A percentile compares a stretch with the other conserved stretches of the same genome.
Evolutionary conservation across 805 yeast genomes (phyloP).

Genomic region (Sungouiella blattae): DNA sequence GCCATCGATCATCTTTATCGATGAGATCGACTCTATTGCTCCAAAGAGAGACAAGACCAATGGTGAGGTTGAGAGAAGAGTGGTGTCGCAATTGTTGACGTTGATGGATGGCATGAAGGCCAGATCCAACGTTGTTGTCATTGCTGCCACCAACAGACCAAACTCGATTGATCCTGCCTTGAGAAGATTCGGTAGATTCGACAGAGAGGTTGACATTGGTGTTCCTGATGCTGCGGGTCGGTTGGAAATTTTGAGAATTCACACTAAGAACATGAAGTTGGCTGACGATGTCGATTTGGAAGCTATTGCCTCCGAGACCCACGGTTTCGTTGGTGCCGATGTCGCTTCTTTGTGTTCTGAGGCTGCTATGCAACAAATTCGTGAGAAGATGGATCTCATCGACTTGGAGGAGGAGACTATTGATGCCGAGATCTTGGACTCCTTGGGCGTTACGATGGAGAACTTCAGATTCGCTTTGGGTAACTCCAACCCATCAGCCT

Average conservation of each 20-base stretch:
- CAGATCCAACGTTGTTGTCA: conserved; percentile 95
- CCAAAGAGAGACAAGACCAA: conserved; percentile 99
- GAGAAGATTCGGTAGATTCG: conserved; percentile 83
- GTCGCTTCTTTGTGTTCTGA: conserved; percentile 98
- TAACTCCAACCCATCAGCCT: conserved; percentile 96
- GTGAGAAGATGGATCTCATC: conserved; percentile 98
- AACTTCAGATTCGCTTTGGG: conserved; percentile 97
- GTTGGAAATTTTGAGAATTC: conserved; percentile 92
- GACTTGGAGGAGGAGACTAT: conserved; percentile 95
- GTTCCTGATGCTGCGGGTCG: conserved; percentile 98
- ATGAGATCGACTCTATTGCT: conserved; percentile 97
- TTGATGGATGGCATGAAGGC: conserved; percentile 99
- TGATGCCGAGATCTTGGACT: conserved; percentile 94
- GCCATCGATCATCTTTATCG: conserved; percentile 95
- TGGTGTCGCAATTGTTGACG: conserved; percentile 94
- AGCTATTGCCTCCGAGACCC: conserved; percentile 94
- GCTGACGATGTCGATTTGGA: conserved; percentile 94
- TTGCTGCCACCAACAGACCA: conserved; percentile 94
- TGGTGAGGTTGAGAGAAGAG: conserved; percentile 99
- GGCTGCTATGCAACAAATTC: conserved; percentile 99
- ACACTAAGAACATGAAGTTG: conserved; percentile 97
- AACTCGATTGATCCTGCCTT: conserved; percentile 83
- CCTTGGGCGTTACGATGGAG: conserved; percentile 97
- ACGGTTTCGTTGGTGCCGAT: conserved; percentile 99
- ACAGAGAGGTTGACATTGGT: conserved; percentile 83